Base-by-base conservation (phyloP, 371 early-diverging fungal genomes). In the Quaeritorhiza haematococci region DNA sequence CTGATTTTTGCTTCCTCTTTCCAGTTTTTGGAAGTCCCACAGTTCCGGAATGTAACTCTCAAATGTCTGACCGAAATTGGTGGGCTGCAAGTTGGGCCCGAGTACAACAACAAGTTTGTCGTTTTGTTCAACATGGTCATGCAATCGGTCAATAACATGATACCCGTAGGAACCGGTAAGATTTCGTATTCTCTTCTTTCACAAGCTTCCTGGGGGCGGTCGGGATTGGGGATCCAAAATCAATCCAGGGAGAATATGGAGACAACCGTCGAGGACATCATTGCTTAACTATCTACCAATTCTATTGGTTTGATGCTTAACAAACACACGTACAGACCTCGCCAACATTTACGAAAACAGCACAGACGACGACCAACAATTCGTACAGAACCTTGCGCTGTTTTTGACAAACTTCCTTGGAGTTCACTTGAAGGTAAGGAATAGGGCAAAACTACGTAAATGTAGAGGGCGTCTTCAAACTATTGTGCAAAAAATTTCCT, bases 31-130 rank as follows among this genome's bases (percentile, higher is more conserved):
- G 84, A 83, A 41, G 85, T 82, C 6, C 81, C 87, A 45, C 84
- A 81, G 53, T 96, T 92, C 70, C 87, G 95, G 53, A 98, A 96
- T 68, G 81, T 91, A 28, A 89, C 96, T 2, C 71, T 96, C 41
- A 92, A 93, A 67, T 98, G 97, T 64, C 77, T 94, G 58, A 93
- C 93, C 13, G 98, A 95, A 64, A 96, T 96, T 66, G 93, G 90
- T 48, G 79, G 82, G 38, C 72, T 96, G 26, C 76, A 82, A 15
- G 86, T 91, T 15, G 81, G 83, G 19, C 66, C 74, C n/a, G 84
- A 84, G 28, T 91, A 93, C 63, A 76, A 86, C 51, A 85, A 86
- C 35, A 90, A 89, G 68, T 85, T 96, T 67, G 88, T 88, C 15
- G 49, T 74, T 6, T 75, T 96, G 35, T 95, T 92, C 67, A 82